Base-by-base conservation (phyloP, 176 grass and related monocot species). In the Bothriochloa decipiens region DNA sequence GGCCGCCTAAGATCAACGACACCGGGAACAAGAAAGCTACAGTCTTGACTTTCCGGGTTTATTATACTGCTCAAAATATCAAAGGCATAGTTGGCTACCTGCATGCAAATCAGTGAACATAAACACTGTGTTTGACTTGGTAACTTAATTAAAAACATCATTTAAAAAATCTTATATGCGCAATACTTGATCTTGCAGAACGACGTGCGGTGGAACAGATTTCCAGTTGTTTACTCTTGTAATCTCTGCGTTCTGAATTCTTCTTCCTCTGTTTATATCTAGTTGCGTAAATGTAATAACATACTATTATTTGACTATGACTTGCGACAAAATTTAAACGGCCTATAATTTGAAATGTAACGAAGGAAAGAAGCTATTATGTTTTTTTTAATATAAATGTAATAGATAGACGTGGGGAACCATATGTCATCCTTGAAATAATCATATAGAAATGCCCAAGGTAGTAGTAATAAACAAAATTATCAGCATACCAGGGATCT, bases 401-500 rank as follows among this genome's bases (percentile, higher is more conserved):
- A 68, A 36, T 40, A 8, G 39, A 40, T 40, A 40, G 39, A 40
- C 39, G 39, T 40, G 39, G 9, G 18, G 2, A 41, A 42, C 36
- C 67, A n/a, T 23, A 70, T 6, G 36, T 36, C 35, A 32, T 65
- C 25, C 14, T 17, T 33, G 17, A 35, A 33, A 33, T 66, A 11
- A 15, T 40, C 36, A 37, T 66, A 32, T 2, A 87, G 73, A 9
- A 53, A 71, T 22, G 11, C 15, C 53, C 52, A 32, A 41, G 0
- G 72, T 63, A 71, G 36, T 29, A 32, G 2, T 40, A 2, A 65
- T 62, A 64, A 25, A 70, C 55, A 9, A 55, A 58, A 2, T 52
- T 32, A 78, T 82, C 57, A 68, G 4, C 68, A 53, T 46, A 72
- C n/a, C 40, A 72, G 27, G 4, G 25, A 46, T 79, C 61, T 9